These are phyloP conservation scores for Didymella pomorum DNA, from an alignment of 2,329 filamentous ascomycete genomes.

Conservation along the genomic window DNA sequence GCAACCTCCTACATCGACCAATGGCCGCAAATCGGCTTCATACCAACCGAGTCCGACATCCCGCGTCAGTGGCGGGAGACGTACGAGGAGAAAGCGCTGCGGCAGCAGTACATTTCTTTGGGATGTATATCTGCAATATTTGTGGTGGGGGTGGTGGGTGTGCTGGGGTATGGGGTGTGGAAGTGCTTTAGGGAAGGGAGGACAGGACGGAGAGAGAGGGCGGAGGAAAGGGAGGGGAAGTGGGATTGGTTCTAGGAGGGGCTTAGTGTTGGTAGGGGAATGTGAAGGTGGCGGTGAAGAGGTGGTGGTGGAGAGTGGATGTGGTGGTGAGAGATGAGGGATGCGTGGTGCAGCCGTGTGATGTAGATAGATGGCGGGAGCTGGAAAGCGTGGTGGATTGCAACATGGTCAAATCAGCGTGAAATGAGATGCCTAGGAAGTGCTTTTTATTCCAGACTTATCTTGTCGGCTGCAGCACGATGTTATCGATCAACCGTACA, in stretches of 20 bases:
- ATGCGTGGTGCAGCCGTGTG: too few relatives aligned
- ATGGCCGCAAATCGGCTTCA: conserved; percentile 8
- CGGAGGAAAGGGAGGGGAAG: not conserved
- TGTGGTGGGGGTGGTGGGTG: conserved; percentile 3
- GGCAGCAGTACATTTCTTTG: not conserved
- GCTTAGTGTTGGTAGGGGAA: too few relatives aligned
- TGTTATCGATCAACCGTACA: conserved; percentile 93
- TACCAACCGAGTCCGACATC: not conserved
- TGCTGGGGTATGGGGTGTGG: not conserved
- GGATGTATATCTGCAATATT: not conserved
- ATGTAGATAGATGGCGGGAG: not conserved
- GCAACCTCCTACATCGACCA: not conserved
- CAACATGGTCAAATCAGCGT: not conserved
- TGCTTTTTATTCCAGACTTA: conserved; percentile 1
- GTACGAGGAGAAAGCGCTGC: not conserved
- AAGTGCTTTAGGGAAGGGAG: not conserved
- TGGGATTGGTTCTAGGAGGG: not conserved
- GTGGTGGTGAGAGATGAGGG: not conserved
- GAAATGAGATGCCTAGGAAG: not conserved
- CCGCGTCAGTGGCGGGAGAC: not conserved
- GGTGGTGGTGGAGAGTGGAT: not conserved
- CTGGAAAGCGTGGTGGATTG: not conserved
- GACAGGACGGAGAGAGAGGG: not conserved
- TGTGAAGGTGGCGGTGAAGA: not conserved
- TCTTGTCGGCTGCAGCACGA: conserved; percentile 63